Base-by-base conservation (phyloP, 192 early-diverging fungal species). In the Backusella tuberculispora region DNA sequence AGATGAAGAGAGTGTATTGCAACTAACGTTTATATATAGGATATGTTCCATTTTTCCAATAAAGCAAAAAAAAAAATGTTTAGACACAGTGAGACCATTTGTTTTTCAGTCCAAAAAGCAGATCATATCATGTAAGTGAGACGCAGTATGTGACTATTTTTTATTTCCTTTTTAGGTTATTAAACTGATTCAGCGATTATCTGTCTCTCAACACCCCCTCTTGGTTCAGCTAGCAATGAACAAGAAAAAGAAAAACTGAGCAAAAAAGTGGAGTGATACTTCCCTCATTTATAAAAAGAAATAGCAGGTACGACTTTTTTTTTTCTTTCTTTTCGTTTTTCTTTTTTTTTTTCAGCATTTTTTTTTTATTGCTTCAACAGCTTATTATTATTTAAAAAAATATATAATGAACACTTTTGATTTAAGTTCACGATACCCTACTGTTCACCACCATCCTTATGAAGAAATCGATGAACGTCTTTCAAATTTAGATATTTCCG, bases 381-480 rank as follows among this genome's bases (percentile, higher is more conserved):
- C 17, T 12, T 67, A 67, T 21, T n/a, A n/a, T 40, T 21, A 41
- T 67, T 15, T 41, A 19, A 19, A 41, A 67, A n/a, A 10, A 63
- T 12, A 67, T 34, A 34, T 34, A 34, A 34, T 60, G 53, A 26
- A 60, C 21, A 12, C 53, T n/a, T 60, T 60, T 60, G 9, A 12
- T 60, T 60, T 60, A 8, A 26, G 53, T 24, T 60, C 24, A 26
- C 53, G 7, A 60, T 26, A 60, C 53, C 53, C 9, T 60, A 34
- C 29, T 34, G 29, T 34, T 34, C 29, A 34, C 29, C 53, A 67
- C 41, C 9, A 24, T 63, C 19, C 21, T 21, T 42, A 43, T 43
- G 41, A 41, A 67, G 66, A 67, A 13, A 67, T 67, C n/a, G 66
- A 67, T 67, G 66, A 67, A 13, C 66, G 66, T 43, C 41, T 67